These are phyloP conservation scores for Linaria vulgaris DNA, from an alignment of 257 asterid genomes.

Conservation along the genomic window DNA sequence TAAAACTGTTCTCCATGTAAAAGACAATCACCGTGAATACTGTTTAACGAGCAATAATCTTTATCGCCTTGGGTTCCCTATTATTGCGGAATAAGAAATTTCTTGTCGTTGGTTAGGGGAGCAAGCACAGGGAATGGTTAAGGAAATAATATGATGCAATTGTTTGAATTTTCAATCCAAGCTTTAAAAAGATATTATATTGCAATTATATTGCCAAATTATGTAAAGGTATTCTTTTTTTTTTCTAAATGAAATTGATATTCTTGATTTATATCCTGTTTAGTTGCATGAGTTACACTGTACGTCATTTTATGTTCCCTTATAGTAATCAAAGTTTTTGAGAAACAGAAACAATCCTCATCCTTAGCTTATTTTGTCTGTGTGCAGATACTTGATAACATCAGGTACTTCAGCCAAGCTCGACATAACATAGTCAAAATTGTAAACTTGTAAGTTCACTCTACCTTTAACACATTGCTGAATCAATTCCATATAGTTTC, in stretches of 20 bases:
- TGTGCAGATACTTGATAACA: conserved; percentile 74
- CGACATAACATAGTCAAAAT: conserved; percentile 9
- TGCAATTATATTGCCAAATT: neutral
- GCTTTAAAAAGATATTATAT: neutral
- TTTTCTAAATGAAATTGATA: neutral
- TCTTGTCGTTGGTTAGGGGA: neutral
- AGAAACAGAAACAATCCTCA: conserved; percentile 12
- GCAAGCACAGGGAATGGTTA: neutral
- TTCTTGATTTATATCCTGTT: conserved; percentile 14
- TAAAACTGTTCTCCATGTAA: no score
- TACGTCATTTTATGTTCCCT: neutral
- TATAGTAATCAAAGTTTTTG: conserved; percentile 22
- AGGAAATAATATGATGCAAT: neutral
- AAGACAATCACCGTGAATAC: neutral
- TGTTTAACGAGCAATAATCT: conserved; percentile 13
- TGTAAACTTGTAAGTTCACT: no score
- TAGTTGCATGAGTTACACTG: conserved; percentile 13
- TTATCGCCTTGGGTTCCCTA: neutral
- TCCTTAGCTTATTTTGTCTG: conserved; percentile 21
- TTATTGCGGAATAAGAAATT: neutral
- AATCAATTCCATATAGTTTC: no score
- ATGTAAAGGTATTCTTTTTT: neutral
- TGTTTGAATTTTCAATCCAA: neutral
- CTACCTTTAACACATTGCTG: no score
- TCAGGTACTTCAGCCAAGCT: conserved; percentile 66